Evolutionary conservation across 805 yeast genomes (phyloP), one percentile per base, ranked within the genome.

Genomic region (Lipomyces starkeyi): DNA sequence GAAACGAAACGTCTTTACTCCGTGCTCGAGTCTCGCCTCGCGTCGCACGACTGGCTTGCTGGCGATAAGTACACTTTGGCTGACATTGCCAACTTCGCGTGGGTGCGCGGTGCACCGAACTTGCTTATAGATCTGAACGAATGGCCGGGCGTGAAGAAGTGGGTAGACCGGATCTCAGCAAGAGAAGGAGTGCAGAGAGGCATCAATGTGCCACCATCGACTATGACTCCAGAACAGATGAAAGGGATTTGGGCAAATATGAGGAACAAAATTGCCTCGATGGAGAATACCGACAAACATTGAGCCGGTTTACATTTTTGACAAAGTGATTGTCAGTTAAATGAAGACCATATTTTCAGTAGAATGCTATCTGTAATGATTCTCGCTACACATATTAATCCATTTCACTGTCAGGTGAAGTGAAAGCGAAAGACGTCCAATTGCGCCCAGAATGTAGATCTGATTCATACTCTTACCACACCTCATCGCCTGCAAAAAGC

Each of bases 131-230:
- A 59, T 20, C 40, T 60, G 35, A 37, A 37, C 22, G 80, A 79
- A 29, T 79, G 82, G 43, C 86, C 86, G 56, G 91, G 89, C 77
- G 93, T 91, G 61, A 89, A 89, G 80, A 90, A 91, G 78, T 92
- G 97, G 97, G 90, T 96, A 14, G 89, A 91, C 77, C 87, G 87
- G 74, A 89, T 91, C 93, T 88, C 91, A 92, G 86, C 95, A 80
- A 85, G 96, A 77, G 94, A 94, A 14, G 92, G 93, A 1, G 96
- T 91, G 20, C 52, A 64, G 61, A 73, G 68, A 66, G 77, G 77
- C 3, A 35, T 74, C 34, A 69, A 71, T 66, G 74, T 69, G 14
- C 76, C 77, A 7, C 22, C 58, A 20, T 17, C 32, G 32, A 53
- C 56, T 1, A 53, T 1, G 56, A 53, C 56, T 3, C 55, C 58